Evolutionary conservation across 202 grass and related monocot genomes (phyloP).

Genomic region (Brachypodium distachyon): DNA sequence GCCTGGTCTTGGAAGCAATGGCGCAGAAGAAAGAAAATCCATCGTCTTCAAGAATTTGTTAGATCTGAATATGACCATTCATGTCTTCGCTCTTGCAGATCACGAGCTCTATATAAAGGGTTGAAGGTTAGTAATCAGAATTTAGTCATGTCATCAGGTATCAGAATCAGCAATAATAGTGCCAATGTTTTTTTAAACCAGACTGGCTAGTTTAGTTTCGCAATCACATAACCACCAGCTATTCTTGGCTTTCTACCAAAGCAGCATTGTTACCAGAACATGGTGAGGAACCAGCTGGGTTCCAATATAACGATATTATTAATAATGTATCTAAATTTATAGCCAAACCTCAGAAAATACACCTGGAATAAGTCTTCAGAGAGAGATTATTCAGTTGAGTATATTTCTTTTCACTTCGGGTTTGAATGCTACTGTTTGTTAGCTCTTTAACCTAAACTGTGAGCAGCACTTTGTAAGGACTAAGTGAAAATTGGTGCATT

Average conservation of each 20-base stretch:
- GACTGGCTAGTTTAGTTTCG: neutral
- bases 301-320: slow-evolving; percentile 6
- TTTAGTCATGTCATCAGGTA: neutral
- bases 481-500: neutral
- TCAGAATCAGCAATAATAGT: neutral
- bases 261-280: slow-evolving; percentile 4
- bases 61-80: slow-evolving; percentile 99
- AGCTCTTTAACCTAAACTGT: neutral
- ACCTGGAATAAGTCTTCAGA: neutral
- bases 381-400: neutral
- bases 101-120: slow-evolving; percentile 98
- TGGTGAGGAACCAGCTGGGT: neutral
- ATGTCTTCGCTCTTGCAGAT: slow-evolving; percentile 95
- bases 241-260: neutral
- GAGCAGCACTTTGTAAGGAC: neutral
- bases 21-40: slow-evolving; percentile 88
- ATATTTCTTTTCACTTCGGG: neutral
- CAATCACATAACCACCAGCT: neutral
- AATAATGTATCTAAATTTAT: neutral
- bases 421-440: slow-evolving; percentile 1
- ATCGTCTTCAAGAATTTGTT: slow-evolving; percentile 89
- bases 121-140: slow-evolving; percentile 69
- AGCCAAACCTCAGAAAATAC: neutral
- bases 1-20: slow-evolving; percentile 99
- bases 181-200: neutral